phyloP scores from a whole-genome alignment of 192 early-diverging fungal genomes.

The Gaertneriomyces sp. region DNA sequence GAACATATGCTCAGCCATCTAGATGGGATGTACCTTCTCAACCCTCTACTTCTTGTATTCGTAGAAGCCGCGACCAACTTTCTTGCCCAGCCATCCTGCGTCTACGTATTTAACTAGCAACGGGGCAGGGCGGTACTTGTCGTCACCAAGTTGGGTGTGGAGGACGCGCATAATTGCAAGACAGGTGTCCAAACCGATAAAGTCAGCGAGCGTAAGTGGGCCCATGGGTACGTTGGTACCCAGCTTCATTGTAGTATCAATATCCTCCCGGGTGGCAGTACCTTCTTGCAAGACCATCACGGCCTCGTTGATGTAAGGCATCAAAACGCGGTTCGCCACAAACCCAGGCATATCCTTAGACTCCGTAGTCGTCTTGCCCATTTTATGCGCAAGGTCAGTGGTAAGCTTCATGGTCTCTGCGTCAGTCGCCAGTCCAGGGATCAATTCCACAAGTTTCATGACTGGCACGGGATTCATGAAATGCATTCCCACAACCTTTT shows the following conservation, averaged over 20 bases:
- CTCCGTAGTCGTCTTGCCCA: constrained; percentile 93
- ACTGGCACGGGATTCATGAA: constrained; percentile 98
- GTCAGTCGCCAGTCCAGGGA: constrained; percentile 86
- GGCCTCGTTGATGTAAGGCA: constrained; percentile 99
- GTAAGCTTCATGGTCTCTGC: constrained; percentile 68
- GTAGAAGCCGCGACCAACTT: constrained; percentile 87
- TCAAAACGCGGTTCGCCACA: constrained; percentile 93
- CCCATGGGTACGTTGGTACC: constrained; percentile 98
- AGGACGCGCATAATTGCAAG: constrained; percentile 95
- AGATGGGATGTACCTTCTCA: too few species aligned
- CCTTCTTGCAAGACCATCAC: constrained; percentile 80
- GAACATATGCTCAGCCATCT: too few species aligned
- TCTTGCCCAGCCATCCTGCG: constrained; percentile 94
- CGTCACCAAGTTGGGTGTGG: constrained; percentile 84
- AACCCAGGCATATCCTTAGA: constrained; percentile 88
- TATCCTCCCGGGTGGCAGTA: constrained; percentile 87
- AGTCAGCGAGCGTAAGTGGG: constrained; percentile 92
- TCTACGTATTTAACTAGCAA: constrained; percentile 92
- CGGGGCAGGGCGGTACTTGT: constrained; percentile 91
- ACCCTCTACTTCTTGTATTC: constrained; percentile 51
- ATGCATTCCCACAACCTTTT: constrained; percentile 96
- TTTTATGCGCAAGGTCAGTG: constrained; percentile 67
- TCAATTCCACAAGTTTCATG: constrained; percentile 96
- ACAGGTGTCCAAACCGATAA: constrained; percentile 98
- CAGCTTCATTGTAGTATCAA: constrained; percentile 97